Conservation (phyloP, 2,329 filamentous ascomycete genomes). For the Xylariaceae sp. region DNA sequence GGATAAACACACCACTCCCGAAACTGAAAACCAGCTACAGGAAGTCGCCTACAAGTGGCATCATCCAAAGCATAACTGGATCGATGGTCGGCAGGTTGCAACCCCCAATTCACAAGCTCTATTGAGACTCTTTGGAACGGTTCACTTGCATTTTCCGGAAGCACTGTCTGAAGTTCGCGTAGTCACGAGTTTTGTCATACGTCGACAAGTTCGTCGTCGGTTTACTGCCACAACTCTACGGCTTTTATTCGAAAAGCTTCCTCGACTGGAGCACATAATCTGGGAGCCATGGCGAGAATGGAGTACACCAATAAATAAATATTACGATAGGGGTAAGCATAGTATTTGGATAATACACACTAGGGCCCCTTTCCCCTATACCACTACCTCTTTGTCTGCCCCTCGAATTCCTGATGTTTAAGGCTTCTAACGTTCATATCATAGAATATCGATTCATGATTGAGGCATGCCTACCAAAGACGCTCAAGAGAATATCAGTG, state of each 20-base stretch:
- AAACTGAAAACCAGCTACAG: constrained; percentile 18
- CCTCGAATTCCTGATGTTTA: too few species aligned
- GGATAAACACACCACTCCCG: too few species aligned
- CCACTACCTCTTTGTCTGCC: constrained; percentile 24
- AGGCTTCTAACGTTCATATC: too few species aligned
- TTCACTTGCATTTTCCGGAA: constrained; percentile 16
- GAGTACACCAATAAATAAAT: too few species aligned
- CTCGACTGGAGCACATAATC: constrained; percentile 38
- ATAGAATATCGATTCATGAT: too few species aligned
- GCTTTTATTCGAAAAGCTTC: constrained; percentile 35
- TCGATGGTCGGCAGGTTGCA: constrained; percentile 35
- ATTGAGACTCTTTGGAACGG: constrained; percentile 36
- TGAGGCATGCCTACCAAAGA: too few species aligned
- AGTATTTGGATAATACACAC: too few species aligned
- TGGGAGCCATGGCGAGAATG: constrained; percentile 47
- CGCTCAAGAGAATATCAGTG: constrained; percentile 35
- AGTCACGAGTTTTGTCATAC: constrained; percentile 36
- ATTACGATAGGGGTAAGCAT: too few species aligned
- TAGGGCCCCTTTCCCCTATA: constrained; percentile 31
- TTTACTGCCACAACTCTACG: constrained; percentile 27
- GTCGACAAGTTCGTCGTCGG: constrained; percentile 43
- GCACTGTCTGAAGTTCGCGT: constrained; percentile 32
- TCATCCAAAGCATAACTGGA: constrained; percentile 44
- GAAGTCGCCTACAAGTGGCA: constrained; percentile 26
- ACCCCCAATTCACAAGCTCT: constrained; percentile 33